A percentile compares a stretch with the other conserved stretches of the same genome.
Evolutionary conservation across 2,329 filamentous ascomycete species (phyloP).

Genomic region (Thelonectria olida): DNA sequence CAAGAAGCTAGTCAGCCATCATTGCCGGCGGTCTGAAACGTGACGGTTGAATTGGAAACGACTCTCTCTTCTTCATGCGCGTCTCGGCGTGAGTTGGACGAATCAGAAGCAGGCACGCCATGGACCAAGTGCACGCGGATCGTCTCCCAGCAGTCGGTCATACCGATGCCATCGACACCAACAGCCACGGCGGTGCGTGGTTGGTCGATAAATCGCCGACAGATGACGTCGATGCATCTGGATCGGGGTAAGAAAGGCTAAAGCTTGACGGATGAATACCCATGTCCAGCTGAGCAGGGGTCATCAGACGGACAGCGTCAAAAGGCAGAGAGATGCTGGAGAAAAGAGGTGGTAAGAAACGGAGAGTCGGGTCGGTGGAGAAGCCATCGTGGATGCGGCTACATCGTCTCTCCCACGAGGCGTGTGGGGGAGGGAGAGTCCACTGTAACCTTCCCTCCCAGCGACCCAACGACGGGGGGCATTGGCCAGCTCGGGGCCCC

Average conservation of each 20-base stretch:
- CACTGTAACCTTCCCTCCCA: too few species aligned
- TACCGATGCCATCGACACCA: constrained; percentile 1
- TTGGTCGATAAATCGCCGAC: neutral
- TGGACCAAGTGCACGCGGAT: neutral
- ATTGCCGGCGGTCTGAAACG: neutral
- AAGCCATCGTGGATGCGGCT: constrained; percentile 5
- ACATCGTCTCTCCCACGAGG: constrained; percentile 7
- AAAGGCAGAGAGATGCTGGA: neutral
- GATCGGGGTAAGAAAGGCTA: neutral
- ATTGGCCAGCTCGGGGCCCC: constrained; percentile 1
- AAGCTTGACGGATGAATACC: neutral
- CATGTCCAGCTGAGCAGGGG: constrained; percentile 27
- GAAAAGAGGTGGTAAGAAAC: neutral
- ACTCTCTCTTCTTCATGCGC: neutral
- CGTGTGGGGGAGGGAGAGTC: neutral
- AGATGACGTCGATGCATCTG: constrained; percentile 8
- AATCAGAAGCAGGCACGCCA: neutral
- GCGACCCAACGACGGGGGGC: too few species aligned
- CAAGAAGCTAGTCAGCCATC: neutral
- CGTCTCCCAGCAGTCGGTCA: constrained; percentile 3
- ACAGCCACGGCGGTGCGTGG: neutral
- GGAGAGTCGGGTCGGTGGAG: constrained; percentile 1
- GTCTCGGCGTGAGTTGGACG: constrained; percentile 9
- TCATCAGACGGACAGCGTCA: constrained; percentile 2
- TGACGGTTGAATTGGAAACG: neutral